These are phyloP conservation scores for Penicillium turbatum DNA, from an alignment of 495 filamentous ascomycete species.

Conservation along the genomic window DNA sequence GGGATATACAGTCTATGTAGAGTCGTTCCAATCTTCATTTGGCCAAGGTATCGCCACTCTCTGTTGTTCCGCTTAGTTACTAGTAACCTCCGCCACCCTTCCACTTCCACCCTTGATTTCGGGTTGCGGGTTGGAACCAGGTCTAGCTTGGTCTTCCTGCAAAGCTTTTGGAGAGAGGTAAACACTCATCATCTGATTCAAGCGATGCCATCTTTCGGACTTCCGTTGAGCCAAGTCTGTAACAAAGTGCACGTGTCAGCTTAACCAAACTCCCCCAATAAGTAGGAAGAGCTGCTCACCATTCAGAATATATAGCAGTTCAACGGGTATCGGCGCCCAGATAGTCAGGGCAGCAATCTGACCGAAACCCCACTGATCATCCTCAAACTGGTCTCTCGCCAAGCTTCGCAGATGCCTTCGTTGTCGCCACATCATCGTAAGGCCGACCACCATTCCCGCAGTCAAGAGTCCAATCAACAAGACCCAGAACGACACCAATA, in stretches of 20 bases:
- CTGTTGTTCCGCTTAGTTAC: neutral
- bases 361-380: slow-evolving; percentile 1
- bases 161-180: neutral
- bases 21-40: no score
- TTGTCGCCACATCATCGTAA: slow-evolving; percentile 1
- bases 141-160: neutral
- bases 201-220: neutral
- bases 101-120: neutral
- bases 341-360: slow-evolving; percentile 1
- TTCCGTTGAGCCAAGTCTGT: neutral
- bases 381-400: neutral
- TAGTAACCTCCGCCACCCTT: neutral
- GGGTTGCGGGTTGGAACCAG: neutral
- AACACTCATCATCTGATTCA: neutral
- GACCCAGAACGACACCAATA: neutral
- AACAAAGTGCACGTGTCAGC: neutral
- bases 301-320: neutral
- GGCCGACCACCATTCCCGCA: neutral
- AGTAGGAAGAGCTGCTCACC: neutral
- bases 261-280: neutral
- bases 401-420: neutral
- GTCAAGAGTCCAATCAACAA: slow-evolving; percentile 2
- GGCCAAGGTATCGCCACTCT: no score
- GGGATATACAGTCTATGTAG: no score
- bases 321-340: neutral